phyloP scores from a whole-genome alignment of 176 grass and related monocot genomes.

The Musa acuminata region DNA sequence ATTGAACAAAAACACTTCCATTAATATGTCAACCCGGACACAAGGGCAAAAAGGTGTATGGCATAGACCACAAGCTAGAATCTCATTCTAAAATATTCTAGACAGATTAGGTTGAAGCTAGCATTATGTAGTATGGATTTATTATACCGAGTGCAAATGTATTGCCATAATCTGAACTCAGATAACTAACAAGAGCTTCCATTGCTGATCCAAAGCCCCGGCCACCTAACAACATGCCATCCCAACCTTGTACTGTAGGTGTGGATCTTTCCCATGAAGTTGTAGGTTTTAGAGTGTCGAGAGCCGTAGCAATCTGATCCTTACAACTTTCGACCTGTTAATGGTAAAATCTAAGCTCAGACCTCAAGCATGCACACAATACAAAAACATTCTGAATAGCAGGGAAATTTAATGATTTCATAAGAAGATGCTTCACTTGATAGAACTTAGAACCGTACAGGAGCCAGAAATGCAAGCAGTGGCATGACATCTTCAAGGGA shows the following conservation, averaged over 20 bases:
- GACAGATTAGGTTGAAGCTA: background rate
- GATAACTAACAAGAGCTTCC: slow-evolving; percentile 64
- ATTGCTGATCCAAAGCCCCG: slow-evolving; percentile 83
- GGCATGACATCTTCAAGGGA: slow-evolving; percentile 93
- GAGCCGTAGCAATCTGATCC: slow-evolving; percentile 57
- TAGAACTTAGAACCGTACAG: slow-evolving; percentile 42
- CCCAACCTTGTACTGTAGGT: slow-evolving; percentile 53
- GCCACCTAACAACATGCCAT: slow-evolving; percentile 75
- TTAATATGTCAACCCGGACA: too few relatives aligned
- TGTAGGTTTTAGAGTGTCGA: slow-evolving; percentile 74
- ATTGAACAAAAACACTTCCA: too few relatives aligned
- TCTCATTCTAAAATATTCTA: background rate
- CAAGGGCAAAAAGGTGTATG: too few relatives aligned
- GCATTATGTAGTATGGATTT: background rate
- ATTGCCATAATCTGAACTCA: slow-evolving; percentile 80
- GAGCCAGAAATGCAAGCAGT: slow-evolving; percentile 82
- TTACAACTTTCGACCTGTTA: slow-evolving; percentile 78
- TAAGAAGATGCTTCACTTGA: background rate
- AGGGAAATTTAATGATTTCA: background rate
- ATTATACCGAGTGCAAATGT: slow-evolving; percentile 89
- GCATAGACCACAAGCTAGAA: too few relatives aligned
- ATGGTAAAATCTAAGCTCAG: too few relatives aligned
- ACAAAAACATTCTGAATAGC: background rate
- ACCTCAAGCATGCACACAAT: too few relatives aligned
- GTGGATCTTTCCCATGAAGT: slow-evolving; percentile 85